Conservation (phyloP, 1,284 basidiomycete species). For the Cutaneotrichosporon dermatis region DNA sequence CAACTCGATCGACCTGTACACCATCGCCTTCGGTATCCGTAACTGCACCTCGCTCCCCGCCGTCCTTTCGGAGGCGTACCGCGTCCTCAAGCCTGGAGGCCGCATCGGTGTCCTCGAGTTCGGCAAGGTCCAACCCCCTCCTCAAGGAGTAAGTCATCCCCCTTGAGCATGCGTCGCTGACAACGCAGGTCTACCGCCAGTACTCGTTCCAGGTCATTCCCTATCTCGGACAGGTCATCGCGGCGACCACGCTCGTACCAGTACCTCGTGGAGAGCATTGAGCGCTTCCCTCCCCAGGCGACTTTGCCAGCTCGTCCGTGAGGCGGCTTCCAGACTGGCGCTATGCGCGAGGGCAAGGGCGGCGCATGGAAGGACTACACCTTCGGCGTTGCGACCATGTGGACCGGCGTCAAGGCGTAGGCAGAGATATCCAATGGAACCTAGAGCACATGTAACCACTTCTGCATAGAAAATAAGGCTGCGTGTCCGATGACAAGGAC, state of each 20-base stretch:
- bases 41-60: conserved; percentile 93
- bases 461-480: background rate
- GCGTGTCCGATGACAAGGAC: no score
- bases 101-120: conserved; percentile 96
- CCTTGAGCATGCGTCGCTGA: background rate
- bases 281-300: conserved; percentile 83
- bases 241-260: conserved; percentile 97
- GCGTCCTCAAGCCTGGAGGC: conserved; percentile 94
- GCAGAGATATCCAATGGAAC: background rate
- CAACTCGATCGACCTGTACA: conserved; percentile 90
- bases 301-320: conserved; percentile 73
- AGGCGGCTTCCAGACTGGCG: conserved; percentile 76
- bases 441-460: background rate
- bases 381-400: conserved; percentile 78
- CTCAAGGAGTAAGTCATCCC: conserved; percentile 65
- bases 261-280: conserved; percentile 96
- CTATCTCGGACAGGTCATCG: conserved; percentile 88
- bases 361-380: conserved; percentile 82
- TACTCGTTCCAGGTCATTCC: conserved; percentile 98
- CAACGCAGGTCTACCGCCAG: conserved; percentile 75
- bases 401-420: conserved; percentile 69
- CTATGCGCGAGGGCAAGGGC: conserved; percentile 66
- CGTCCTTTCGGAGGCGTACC: conserved; percentile 83
- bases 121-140: conserved; percentile 85
- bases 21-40: conserved; percentile 96